Evolutionary conservation across 768 basidiomycete genomes (phyloP), one percentile per base, ranked within the genome.

Genomic region (Leccinum longicurvipes): DNA sequence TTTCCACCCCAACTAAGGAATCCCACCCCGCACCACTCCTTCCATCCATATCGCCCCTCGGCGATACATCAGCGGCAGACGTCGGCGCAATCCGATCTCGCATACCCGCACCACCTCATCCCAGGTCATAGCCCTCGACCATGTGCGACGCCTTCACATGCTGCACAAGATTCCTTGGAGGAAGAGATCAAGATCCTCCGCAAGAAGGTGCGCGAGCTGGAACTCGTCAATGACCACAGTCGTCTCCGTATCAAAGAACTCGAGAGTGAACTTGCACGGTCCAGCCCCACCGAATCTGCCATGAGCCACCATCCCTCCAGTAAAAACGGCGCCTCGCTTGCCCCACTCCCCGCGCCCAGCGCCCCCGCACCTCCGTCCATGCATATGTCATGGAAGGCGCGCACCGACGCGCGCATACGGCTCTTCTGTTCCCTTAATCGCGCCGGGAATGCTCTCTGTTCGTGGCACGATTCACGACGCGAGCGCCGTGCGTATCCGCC

Each of bases 391-490:
- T 92, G 91, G 91, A 80, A 79, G 47, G 75, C 78, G 9, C 86
- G 91, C 55, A 92, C 89, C 1, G 85, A 89, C 21, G 82, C 86
- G 6, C 87, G 91, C 34, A 74, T 77, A 60, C 82, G 82, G 53
- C 76, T 82, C 44, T 87, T 85, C 72, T 93, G 91, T 69, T 87
- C 90, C 4, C 76, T 89, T 28, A 93, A 93, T 71, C 83, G 91
- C 50, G 91, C 91, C 0, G 91, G 91, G 29, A 93, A 93, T 62
- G 90, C 91, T 1, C 80, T 93, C 32, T 93, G 91, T 68, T 86
- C 91, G 4, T 93, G 91, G 91, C 91, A 93, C 64, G 91, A 93
- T 70, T 91, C 91, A 2, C 79, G 91, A 46, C 83, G 91, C 27
- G 91, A 93, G 72, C 85, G 91, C 28, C 82, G 91, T 9, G 78